Conservation (phyloP, 106 monocot species). For the Allium cepa region DNA sequence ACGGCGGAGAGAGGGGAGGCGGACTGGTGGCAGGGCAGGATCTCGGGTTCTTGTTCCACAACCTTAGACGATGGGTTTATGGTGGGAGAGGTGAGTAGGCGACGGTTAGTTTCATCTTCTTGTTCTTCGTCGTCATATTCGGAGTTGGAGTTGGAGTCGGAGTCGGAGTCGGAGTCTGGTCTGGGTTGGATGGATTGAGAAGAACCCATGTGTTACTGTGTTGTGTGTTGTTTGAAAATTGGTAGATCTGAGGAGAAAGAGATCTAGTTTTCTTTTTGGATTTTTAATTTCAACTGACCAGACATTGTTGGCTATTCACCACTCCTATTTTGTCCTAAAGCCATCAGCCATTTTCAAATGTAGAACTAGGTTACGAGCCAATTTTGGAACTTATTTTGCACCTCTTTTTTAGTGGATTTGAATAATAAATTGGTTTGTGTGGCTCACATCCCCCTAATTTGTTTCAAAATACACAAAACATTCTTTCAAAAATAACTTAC, state of each 20-base stretch:
- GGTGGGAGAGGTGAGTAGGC: not conserved
- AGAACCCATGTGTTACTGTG: conserved; percentile 30
- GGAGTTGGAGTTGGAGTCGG: not conserved
- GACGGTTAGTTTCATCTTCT: not conserved
- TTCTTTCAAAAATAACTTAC: no score
- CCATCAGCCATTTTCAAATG: no score
- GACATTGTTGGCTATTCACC: no score
- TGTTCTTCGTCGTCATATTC: conserved; percentile 11
- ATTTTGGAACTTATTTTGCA: no score
- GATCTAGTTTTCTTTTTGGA: not conserved
- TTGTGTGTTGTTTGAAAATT: not conserved
- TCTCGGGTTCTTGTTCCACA: conserved; percentile 81
- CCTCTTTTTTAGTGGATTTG: no score
- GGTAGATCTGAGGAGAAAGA: not conserved
- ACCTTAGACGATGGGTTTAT: conserved; percentile 26
- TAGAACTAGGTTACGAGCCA: no score
- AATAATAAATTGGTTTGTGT: no score
- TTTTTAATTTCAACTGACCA: no score
- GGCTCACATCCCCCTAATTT: no score
- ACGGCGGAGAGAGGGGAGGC: conserved; percentile 76
- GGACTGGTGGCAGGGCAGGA: conserved; percentile 80
- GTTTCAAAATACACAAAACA: no score
- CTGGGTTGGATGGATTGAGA: conserved; percentile 28
- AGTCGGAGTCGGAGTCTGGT: conserved; percentile 8
- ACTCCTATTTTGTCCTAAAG: no score